phyloP scores from a whole-genome alignment of 1,139 yeast species.

The Pneumocystis jirovecii region DNA sequence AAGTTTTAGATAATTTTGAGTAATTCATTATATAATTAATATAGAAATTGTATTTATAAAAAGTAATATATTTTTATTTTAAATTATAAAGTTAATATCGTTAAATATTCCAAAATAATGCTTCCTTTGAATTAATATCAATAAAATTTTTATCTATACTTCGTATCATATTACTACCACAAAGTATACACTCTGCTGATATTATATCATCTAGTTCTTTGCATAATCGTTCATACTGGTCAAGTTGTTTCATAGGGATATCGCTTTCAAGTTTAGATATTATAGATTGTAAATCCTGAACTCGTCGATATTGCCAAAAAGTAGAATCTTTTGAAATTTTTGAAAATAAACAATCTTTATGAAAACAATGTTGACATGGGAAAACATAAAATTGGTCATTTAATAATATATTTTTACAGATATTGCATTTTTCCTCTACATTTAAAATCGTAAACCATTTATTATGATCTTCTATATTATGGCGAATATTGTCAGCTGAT shows the following conservation, averaged over 20 bases:
- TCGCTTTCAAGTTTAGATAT: not conserved
- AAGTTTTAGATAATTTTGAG: not conserved
- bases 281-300: conserved; percentile 31
- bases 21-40: not conserved
- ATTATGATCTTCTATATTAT: conserved; percentile 38
- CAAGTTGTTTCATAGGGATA: conserved; percentile 26
- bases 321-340: conserved; percentile 48
- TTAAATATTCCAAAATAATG: not conserved
- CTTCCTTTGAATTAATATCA: not conserved
- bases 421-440: conserved; percentile 70
- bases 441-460: conserved; percentile 45
- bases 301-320: conserved; percentile 48
- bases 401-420: conserved; percentile 54
- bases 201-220: conserved; percentile 45
- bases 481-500: conserved; percentile 47
- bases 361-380: conserved; percentile 85
- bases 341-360: conserved; percentile 67
- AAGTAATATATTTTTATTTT: not conserved
- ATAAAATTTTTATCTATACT: conserved; percentile 46
- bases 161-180: conserved; percentile 63
- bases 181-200: conserved; percentile 56
- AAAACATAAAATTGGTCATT: conserved; percentile 64
- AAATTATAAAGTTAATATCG: not conserved
- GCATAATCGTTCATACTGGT: conserved; percentile 24
- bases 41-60: not conserved